phyloP scores from a whole-genome alignment of 2,329 filamentous ascomycete species.

The Ophiostoma pallidulum region DNA sequence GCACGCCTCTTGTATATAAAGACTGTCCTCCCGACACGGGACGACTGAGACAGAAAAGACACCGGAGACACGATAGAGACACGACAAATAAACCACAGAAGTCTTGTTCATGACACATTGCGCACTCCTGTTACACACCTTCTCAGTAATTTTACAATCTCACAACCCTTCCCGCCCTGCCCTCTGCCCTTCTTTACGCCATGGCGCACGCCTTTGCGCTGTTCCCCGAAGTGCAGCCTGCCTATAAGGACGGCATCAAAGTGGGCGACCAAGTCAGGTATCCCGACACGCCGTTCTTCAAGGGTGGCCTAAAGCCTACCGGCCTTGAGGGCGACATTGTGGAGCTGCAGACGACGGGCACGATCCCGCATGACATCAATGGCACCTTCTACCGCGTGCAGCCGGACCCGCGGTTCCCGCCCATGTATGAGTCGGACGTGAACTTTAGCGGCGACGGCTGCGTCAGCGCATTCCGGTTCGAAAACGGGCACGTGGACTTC shows the following conservation, averaged over 20 bases:
- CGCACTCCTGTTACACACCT: too few relatives aligned
- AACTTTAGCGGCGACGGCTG: constrained; percentile 29
- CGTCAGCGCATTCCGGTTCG: constrained; percentile 32
- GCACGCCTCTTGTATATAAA: too few relatives aligned
- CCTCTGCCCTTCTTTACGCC: too few relatives aligned
- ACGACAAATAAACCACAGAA: not conserved
- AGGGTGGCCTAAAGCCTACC: constrained; percentile 16
- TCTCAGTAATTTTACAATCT: too few relatives aligned
- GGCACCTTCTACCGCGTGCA: constrained; percentile 42
- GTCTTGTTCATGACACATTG: too few relatives aligned
- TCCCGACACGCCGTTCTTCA: constrained; percentile 16
- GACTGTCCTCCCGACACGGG: too few relatives aligned
- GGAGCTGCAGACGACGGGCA: constrained; percentile 18
- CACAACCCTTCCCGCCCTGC: too few relatives aligned
- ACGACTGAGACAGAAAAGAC: too few relatives aligned
- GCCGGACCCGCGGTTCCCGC: constrained; percentile 45
- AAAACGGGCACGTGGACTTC: constrained; percentile 31
- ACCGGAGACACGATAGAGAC: too few relatives aligned
- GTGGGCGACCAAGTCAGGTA: constrained; percentile 15
- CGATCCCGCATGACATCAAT: constrained; percentile 34
- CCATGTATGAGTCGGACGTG: constrained; percentile 42
- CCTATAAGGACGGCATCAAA: constrained; percentile 17
- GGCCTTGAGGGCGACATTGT: constrained; percentile 18
- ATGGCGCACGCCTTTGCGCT: constrained; percentile 19
- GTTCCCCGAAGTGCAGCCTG: constrained; percentile 16